Base-by-base conservation (phyloP, 73 alveolate species). In the Paramecium biaurelia region DNA sequence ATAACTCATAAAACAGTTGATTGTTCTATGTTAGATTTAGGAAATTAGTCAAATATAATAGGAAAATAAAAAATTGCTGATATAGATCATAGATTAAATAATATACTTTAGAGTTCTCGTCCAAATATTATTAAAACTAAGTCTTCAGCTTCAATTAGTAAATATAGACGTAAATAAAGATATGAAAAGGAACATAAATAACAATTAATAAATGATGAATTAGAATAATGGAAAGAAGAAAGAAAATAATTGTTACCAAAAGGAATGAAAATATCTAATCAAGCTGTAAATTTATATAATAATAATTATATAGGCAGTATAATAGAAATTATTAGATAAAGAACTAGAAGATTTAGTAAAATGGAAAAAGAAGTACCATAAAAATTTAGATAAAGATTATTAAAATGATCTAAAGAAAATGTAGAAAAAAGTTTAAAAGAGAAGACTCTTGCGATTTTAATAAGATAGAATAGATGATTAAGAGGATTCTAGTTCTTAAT, bases 361-460 rank as follows among this genome's bases (percentile, higher is more conserved):
- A 47, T 79, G 90, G 90, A 79, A 79, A 34, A 43, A 79, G 28
- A 38, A 45, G 18, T 79, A 21, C 47, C 90, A 79, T n/a, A 79
- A 79, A 79, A 79, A 79, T 45, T 24, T 79, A 24, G 90, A 79
- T 47, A 79, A 79, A 26, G 72, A 79, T 45, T 79, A 79, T 79
- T 58, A 79, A 24, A 45, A 79, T 38, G 45, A 79, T 30, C 30
- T 79, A 26, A 43, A 45, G 28, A 79, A 79, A 47, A 79, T 79
- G 72, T 20, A 41, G 15, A 79, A 79, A 23, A 79, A 53, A 79
- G 90, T 79, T 24, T 43, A 47, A 63, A 79, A 79, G 26, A 41
- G 90, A 10, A 24, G 14, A 24, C 56, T 79, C 47, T 45, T 79
- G 18, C 20, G 45, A 41, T 79, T 30, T 79, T n/a, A 74, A 74